Evolutionary conservation across 768 basidiomycete species (phyloP).

Genomic region (Phanerochaete sordida): DNA sequence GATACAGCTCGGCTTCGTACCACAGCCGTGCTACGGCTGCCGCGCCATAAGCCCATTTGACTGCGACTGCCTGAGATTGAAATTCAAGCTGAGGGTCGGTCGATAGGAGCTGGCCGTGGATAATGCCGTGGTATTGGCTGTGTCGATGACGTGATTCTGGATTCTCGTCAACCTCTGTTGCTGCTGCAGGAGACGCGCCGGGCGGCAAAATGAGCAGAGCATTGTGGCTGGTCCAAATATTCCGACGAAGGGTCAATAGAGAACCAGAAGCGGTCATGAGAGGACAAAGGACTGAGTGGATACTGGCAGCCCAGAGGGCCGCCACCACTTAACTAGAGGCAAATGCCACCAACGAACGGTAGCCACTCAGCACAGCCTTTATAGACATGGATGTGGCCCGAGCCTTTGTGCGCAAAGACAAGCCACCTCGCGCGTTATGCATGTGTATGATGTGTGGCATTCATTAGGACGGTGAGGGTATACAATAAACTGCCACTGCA

Average conservation of each 20-base stretch:
- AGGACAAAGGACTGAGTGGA: neutral
- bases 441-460: constrained; percentile 1
- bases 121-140: neutral
- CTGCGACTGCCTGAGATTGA: constrained; percentile 18
- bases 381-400: neutral
- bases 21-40: constrained; percentile 24
- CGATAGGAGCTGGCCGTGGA: neutral
- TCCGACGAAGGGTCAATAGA: neutral
- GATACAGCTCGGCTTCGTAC: constrained; percentile 34
- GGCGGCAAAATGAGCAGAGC: neutral
- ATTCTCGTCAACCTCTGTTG: too few relatives aligned
- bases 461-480: neutral
- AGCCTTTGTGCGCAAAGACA: neutral
- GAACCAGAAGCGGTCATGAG: neutral
- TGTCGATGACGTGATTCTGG: too few relatives aligned
- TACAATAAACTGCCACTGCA: neutral
- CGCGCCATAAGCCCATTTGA: constrained; percentile 31
- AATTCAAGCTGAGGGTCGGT: neutral
- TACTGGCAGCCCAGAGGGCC: neutral
- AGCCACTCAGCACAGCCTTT: constrained; percentile 4
- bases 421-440: neutral
- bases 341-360: constrained; percentile 6
- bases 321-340: neutral
- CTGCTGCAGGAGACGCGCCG: neutral
- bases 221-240: neutral